Base-by-base conservation (phyloP, 805 yeast species). In the Schwanniomyces pseudopolymorphus region DNA sequence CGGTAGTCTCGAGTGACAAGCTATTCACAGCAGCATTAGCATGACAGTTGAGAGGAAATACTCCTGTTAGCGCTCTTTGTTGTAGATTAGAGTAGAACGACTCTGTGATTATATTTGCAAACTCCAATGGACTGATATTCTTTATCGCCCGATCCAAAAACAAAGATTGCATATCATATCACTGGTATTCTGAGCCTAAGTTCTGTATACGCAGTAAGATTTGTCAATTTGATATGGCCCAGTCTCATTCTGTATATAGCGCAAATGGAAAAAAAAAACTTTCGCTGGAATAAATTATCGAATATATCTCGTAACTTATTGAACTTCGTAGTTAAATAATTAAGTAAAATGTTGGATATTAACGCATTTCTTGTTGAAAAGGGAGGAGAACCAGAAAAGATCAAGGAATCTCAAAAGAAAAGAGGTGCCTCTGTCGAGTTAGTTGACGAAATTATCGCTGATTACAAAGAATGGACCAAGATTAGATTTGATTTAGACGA, bases 341-440 rank as follows among this genome's bases (percentile, higher is more conserved):
- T 26, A 31, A 31, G 11, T 31, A 31, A 31, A 35, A 92, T 94
- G 99, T 83, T 94, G 72, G 99, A 94, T 69, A 89, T 94, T 56
- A 77, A 85, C 55, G 87, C 87, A 64, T 94, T 94, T 67, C 85
- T 94, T 58, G 96, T 84, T 58, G 99, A 94, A 65, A 92, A 90
- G 72, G 99, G 99, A 49, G 99, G 99, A 52, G 82, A 91, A 68
- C 97, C 99, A 37, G 92, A 91, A 57, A 75, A 75, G 45, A 89
- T 94, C 65, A 86, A 86, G 67, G 81, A 75, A 61, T 91, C 97
- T 33, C 99, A 94, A 71, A 83, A 75, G 68, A 96, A 95, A 52
- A 89, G 99, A 77, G 96, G 96, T 51, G 98, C 81, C 58, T 75
- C 94, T 28, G 98, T 91, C 44, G 99, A 94, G 70, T 63, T 94